phyloP scores from a whole-genome alignment of 2,329 filamentous ascomycete species.

The Trichophyton benhamiae region DNA sequence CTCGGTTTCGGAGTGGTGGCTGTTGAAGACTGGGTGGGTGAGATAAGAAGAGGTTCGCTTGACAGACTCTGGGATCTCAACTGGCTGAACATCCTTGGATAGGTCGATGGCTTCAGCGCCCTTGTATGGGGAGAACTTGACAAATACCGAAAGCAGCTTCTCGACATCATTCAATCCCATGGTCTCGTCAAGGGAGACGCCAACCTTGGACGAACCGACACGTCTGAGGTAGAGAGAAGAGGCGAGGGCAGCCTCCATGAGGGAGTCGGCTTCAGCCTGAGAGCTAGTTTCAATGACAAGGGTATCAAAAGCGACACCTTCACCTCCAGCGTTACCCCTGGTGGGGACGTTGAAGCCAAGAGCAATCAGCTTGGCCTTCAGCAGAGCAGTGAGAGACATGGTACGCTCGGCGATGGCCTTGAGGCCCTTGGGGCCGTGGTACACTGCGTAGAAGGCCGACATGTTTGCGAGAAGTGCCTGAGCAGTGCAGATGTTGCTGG shows the following conservation, averaged over 20 bases:
- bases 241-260: slow-evolving; percentile 40
- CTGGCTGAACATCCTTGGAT: slow-evolving; percentile 26
- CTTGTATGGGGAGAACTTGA: slow-evolving; percentile 30
- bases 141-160: slow-evolving; percentile 47
- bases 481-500: slow-evolving; percentile 93
- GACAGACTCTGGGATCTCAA: slow-evolving; percentile 41
- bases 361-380: slow-evolving; percentile 52
- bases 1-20: slow-evolving; percentile 88
- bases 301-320: slow-evolving; percentile 63
- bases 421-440: slow-evolving; percentile 76
- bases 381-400: slow-evolving; percentile 55
- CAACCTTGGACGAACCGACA: slow-evolving; percentile 48
- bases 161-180: slow-evolving; percentile 45
- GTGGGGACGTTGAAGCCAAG: slow-evolving; percentile 53
- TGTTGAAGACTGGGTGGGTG: slow-evolving; percentile 88
- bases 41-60: slow-evolving; percentile 63
- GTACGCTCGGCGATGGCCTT: slow-evolving; percentile 71
- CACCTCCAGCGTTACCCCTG: slow-evolving; percentile 44
- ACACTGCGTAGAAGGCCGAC: slow-evolving; percentile 87
- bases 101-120: slow-evolving; percentile 20
- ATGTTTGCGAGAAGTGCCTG: slow-evolving; percentile 92
- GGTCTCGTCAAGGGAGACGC: slow-evolving; percentile 70
- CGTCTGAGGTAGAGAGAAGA: slow-evolving; percentile 51
- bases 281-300: slow-evolving; percentile 52
- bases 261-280: slow-evolving; percentile 40